These are phyloP conservation scores for Onygenales sp. DNA, from an alignment of 2,329 filamentous ascomycete genomes.

Conservation along the genomic window DNA sequence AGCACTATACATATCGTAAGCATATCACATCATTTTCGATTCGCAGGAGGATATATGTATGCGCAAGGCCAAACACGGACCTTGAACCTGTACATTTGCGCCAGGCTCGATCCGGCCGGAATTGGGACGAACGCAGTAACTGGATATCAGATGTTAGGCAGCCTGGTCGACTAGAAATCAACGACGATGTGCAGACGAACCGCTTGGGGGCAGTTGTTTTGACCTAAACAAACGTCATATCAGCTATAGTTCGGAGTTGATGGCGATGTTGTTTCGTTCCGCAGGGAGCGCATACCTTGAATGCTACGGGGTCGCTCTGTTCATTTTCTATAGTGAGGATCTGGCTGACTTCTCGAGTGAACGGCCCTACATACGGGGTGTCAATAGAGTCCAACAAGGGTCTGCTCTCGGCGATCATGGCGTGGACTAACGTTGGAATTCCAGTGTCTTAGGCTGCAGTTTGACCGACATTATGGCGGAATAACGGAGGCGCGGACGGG, in stretches of 20 bases:
- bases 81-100: constrained; percentile 82
- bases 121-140: constrained; percentile 96
- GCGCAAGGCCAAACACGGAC: constrained; percentile 38
- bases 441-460: constrained; percentile 82
- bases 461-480: constrained; percentile 75
- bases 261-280: background rate
- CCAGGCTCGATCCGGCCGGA: constrained; percentile 91
- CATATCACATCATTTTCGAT: background rate
- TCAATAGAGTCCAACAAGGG: constrained; percentile 6
- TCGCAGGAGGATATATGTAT: background rate
- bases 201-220: constrained; percentile 99
- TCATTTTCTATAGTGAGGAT: constrained; percentile 50
- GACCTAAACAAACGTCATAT: constrained; percentile 50
- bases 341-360: constrained; percentile 56
- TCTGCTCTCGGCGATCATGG: constrained; percentile 2
- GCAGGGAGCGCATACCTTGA: constrained; percentile 44
- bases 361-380: constrained; percentile 43
- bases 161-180: background rate
- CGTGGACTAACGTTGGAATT: constrained; percentile 65
- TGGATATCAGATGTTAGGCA: constrained; percentile 29
- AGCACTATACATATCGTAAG: constrained; percentile 52
- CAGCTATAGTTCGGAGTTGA: constrained; percentile 13
- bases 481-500: background rate
- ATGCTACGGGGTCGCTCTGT: constrained; percentile 50
- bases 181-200: constrained; percentile 46